phyloP scores from a whole-genome alignment of 1,284 basidiomycete species.

The Singerocomus inundabilis region DNA sequence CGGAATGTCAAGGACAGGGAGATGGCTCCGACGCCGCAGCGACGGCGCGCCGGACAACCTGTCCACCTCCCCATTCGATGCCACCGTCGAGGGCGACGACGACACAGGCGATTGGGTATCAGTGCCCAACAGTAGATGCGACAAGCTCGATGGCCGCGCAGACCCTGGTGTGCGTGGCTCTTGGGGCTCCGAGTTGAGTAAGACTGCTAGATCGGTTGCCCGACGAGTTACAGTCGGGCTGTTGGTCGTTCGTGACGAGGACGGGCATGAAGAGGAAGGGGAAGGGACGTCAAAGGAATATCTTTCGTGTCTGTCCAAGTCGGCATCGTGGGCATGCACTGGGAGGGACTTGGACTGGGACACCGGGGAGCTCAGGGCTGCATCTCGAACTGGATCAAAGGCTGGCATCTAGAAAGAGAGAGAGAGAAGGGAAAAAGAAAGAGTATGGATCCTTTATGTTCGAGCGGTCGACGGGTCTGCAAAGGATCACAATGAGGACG shows the following conservation, averaged over 20 bases:
- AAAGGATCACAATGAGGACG: neutral
- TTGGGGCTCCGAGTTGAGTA: slow-evolving; percentile 60
- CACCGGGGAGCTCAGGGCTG: slow-evolving; percentile 67
- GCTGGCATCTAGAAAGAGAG: slow-evolving; percentile 53
- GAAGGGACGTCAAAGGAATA: slow-evolving; percentile 31
- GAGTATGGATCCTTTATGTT: slow-evolving; percentile 2
- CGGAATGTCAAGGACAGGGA: slow-evolving; percentile 35
- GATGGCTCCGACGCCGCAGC: slow-evolving; percentile 36
- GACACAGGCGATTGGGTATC: slow-evolving; percentile 24
- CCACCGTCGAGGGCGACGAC: slow-evolving; percentile 1
- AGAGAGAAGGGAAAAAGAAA: neutral
- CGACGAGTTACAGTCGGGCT: slow-evolving; percentile 53
- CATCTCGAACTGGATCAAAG: slow-evolving; percentile 82
- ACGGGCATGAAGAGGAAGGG: slow-evolving; percentile 36
- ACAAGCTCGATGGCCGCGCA: slow-evolving; percentile 44
- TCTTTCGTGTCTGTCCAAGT: slow-evolving; percentile 31
- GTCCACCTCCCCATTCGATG: slow-evolving; percentile 33
- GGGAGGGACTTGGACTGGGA: slow-evolving; percentile 33
- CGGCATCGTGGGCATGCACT: slow-evolving; percentile 25
- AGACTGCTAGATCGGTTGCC: slow-evolving; percentile 66
- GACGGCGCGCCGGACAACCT: slow-evolving; percentile 41
- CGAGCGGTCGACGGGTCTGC: slow-evolving; percentile 9
- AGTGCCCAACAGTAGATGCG: slow-evolving; percentile 48
- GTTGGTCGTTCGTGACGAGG: slow-evolving; percentile 35
- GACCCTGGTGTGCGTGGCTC: slow-evolving; percentile 42